Percentiles rank a stretch among this genome's conserved stretches.
Conservation (phyloP, 768 basidiomycete species). For the Rhodotorula kratochvilovae region DNA sequence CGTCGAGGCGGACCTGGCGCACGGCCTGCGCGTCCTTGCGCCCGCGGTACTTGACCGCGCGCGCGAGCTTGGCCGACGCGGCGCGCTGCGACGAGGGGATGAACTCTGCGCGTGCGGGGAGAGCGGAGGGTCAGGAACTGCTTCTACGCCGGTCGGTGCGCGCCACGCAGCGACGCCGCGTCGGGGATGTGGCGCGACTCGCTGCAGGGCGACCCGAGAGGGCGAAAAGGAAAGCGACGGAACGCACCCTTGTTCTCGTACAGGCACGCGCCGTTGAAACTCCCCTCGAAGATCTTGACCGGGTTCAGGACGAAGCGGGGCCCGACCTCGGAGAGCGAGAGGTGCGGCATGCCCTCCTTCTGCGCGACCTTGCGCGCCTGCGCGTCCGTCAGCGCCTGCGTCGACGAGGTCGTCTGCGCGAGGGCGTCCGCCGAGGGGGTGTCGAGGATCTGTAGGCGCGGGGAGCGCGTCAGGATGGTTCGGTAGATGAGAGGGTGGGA, state of each 20-base stretch:
- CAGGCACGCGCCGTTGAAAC: constrained; percentile 88
- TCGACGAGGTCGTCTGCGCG: constrained; percentile 14
- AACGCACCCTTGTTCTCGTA: constrained; percentile 84
- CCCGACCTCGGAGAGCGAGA: constrained; percentile 90
- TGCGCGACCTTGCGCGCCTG: constrained; percentile 64
- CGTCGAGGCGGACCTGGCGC: constrained; percentile 60
- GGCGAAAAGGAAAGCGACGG: neutral
- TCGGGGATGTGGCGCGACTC: too few species aligned
- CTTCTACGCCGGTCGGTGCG: too few species aligned
- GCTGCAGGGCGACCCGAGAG: too few species aligned
- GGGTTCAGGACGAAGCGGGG: constrained; percentile 96
- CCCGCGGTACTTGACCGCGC: constrained; percentile 73
- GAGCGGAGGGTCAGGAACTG: neutral
- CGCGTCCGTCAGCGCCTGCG: constrained; percentile 70
- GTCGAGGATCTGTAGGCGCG: constrained; percentile 67
- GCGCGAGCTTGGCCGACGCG: constrained; percentile 62
- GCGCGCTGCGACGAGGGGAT: constrained; percentile 79
- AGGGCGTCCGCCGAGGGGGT: constrained; percentile 35
- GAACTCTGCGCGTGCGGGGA: constrained; percentile 61
- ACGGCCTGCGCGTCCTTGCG: constrained; percentile 76
- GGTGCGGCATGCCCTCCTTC: constrained; percentile 57
- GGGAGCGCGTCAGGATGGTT: neutral
- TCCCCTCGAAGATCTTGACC: constrained; percentile 96
- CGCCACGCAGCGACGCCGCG: neutral
- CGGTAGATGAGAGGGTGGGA: neutral